A percentile compares a stretch with the other conserved stretches of the same genome.
phyloP scores from a whole-genome alignment of 768 basidiomycete genomes.

The Boletales sp. region DNA sequence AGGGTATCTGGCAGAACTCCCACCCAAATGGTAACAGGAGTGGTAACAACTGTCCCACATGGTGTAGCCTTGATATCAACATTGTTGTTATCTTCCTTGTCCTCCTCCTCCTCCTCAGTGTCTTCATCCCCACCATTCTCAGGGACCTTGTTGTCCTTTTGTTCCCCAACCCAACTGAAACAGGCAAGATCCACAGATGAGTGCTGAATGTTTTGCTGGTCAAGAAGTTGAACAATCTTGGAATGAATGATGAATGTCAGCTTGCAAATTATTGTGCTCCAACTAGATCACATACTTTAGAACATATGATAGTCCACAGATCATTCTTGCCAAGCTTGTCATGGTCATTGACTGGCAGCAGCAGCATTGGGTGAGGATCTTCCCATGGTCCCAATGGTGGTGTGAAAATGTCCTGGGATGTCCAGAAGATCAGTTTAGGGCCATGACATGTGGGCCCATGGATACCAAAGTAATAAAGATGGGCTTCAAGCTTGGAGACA shows the following conservation, averaged over 20 bases:
- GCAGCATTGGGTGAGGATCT: neutral
- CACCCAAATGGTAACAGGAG: neutral
- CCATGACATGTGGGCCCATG: neutral
- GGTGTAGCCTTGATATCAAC: too few species aligned
- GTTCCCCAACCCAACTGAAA: neutral
- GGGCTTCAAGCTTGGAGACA: neutral
- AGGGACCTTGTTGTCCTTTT: neutral
- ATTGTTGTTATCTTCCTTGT: too few species aligned
- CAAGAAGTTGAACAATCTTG: conserved; percentile 31
- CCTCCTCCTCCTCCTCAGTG: too few species aligned
- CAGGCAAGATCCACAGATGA: conserved; percentile 23
- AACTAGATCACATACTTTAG: conserved; percentile 33
- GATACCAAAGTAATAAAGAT: neutral
- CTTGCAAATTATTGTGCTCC: conserved; percentile 23
- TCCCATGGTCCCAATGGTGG: neutral
- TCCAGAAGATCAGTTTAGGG: neutral
- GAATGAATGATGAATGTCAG: conserved; percentile 33
- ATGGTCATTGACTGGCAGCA: neutral
- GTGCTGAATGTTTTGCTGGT: conserved; percentile 18
- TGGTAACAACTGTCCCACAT: neutral
- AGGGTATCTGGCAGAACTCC: neutral
- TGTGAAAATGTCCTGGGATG: neutral
- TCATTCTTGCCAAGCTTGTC: conserved; percentile 12
- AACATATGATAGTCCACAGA: conserved; percentile 31
- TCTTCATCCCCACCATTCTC: too few species aligned